phyloP scores from a whole-genome alignment of 1,284 basidiomycete genomes.

The Abortiporus biennis region DNA sequence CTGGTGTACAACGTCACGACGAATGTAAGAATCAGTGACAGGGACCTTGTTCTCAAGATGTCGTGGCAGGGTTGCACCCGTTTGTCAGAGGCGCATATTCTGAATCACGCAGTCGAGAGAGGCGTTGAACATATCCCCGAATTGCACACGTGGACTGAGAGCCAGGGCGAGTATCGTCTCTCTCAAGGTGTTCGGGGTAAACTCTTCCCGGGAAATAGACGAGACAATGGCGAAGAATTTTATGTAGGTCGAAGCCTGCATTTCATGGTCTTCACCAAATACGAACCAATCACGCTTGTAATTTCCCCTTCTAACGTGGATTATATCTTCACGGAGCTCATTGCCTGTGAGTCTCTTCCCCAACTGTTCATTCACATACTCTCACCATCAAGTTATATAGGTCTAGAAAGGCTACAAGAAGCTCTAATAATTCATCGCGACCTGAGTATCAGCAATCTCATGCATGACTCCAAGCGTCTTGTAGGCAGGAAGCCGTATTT shows the following conservation, averaged over 20 bases:
- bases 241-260: slow-evolving; percentile 6
- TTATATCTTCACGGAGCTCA: slow-evolving; percentile 4
- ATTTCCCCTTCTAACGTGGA: slow-evolving; percentile 7
- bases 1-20: slow-evolving; percentile 4
- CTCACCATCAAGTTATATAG: no score
- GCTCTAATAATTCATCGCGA: slow-evolving; percentile 10
- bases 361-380: no score
- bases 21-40: neutral
- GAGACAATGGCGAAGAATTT: neutral
- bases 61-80: neutral
- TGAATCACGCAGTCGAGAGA: neutral
- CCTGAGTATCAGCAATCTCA: slow-evolving; percentile 11
- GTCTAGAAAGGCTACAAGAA: no score
- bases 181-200: neutral
- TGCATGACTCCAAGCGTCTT: slow-evolving; percentile 2
- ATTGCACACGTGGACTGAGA: slow-evolving; percentile 1
- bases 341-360: slow-evolving; percentile 7
- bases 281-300: slow-evolving; percentile 4
- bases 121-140: slow-evolving; percentile 7
- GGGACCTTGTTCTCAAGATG: slow-evolving; percentile 2
- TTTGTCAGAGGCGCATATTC: neutral
- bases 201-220: neutral
- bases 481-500: slow-evolving; percentile 1
- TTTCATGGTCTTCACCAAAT: slow-evolving; percentile 5
- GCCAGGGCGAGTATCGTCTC: neutral